Conservation (phyloP, 257 asterid genomes). For the Schizonepeta tenuifolia region DNA sequence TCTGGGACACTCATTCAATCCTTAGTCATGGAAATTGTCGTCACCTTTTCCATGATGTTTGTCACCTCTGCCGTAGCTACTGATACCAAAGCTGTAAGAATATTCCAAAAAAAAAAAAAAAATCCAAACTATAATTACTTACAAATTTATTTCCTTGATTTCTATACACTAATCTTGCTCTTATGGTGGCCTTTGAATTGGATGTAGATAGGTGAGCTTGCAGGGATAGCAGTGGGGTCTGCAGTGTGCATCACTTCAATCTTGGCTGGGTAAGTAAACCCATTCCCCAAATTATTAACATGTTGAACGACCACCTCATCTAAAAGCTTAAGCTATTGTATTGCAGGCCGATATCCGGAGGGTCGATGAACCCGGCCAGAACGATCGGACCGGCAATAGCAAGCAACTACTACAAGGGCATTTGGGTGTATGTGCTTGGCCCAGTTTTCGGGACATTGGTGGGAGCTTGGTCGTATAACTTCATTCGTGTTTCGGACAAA, state of each 20-base stretch:
- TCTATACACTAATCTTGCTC: neutral
- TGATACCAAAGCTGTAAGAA: conserved; percentile 87
- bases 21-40: conserved; percentile 72
- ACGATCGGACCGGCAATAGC: conserved; percentile 87
- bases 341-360: conserved; percentile 82
- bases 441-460: conserved; percentile 70
- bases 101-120: too few relatives aligned
- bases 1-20: conserved; percentile 69
- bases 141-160: neutral
- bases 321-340: neutral
- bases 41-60: conserved; percentile 89
- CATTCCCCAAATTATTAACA: too few relatives aligned
- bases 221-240: conserved; percentile 87
- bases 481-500: conserved; percentile 57
- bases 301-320: too few relatives aligned
- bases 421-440: conserved; percentile 78
- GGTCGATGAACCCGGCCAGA: conserved; percentile 91
- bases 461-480: conserved; percentile 73
- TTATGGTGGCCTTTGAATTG: neutral
- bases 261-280: conserved; percentile 66
- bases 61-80: conserved; percentile 87
- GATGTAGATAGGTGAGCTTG: conserved; percentile 78
- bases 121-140: neutral
- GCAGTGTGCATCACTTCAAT: conserved; percentile 93
- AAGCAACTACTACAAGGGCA: conserved; percentile 59